Base-by-base conservation (phyloP, 129 eudicot species). In the Cynara cardunculus region DNA sequence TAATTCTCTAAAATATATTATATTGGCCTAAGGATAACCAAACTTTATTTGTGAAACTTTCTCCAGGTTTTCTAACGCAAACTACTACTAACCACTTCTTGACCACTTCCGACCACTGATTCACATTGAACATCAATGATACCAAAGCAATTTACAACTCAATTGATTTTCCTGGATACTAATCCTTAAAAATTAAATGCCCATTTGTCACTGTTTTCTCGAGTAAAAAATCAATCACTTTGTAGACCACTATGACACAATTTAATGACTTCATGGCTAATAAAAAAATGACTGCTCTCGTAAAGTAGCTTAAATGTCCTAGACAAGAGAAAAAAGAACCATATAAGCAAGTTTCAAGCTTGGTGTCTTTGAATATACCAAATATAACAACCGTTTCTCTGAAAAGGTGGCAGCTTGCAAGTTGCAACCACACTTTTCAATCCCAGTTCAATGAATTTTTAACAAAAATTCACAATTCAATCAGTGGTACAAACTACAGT, bases 381-480 rank as follows among this genome's bases (percentile, higher is more conserved):
- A 49, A 18, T 31, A 32, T 59, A 27, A 53, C 26, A 22, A 5
- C 61, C 16, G 13, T 44, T 69, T 41, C 49, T 78, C 69, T 28
- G 70, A 44, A 70, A 69, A 49, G 46, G 13, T 22, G 25, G 6
- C 69, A 72, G 31, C 67, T 71, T 46, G 11, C 73, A 59, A 72
- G 72, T 53, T 46, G 11, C 73, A 59, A 72, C 72, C 62, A 53
- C 59, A 30, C 24, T 32, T 7, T n/a, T 53, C 8, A 71, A 27
- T 26, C 21, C 75, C 30, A 27, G 2, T 27, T 21, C 46, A 16
- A 30, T 5, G 5, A 4, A 78, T 28, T 13, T 14, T 69, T 19
- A 32, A 44, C 56, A 21, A 10, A 46, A 69, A n/a, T 1, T 69
- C 56, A 79, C 32, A 19, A 80, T 72, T 71, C 72, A 80, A 44